These are phyloP conservation scores for Cyberlindnera xishuangbannaensis DNA, from an alignment of 805 yeast genomes.

Conservation along the genomic window DNA sequence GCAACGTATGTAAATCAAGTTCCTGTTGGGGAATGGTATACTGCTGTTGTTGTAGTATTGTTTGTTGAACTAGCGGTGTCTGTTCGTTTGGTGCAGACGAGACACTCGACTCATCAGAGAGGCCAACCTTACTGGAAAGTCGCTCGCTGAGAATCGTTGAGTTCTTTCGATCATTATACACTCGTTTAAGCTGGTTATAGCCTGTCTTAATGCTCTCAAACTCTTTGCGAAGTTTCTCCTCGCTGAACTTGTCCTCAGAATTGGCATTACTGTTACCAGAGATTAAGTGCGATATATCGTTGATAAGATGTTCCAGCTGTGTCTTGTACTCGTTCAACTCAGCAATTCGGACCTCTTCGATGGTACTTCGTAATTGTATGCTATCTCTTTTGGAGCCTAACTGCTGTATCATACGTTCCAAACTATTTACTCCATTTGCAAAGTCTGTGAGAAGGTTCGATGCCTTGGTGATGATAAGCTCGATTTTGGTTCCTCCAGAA, in stretches of 20 bases:
- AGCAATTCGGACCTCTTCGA: conserved; percentile 21
- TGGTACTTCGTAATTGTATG: conserved; percentile 28
- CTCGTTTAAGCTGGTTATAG: conserved; percentile 36
- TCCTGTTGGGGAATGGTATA: conserved; percentile 40
- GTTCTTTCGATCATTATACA: conserved; percentile 44
- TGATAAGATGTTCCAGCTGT: conserved; percentile 29
- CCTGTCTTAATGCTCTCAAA: conserved; percentile 44
- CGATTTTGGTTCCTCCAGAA: conserved; percentile 15
- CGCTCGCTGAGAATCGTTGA: conserved; percentile 31
- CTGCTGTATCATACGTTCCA: conserved; percentile 43
- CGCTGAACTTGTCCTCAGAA: conserved; percentile 23
- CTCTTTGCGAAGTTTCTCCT: conserved; percentile 47
- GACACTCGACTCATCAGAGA: conserved; percentile 19
- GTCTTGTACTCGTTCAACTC: conserved; percentile 24
- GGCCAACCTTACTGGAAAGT: conserved; percentile 11
- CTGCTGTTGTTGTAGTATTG: conserved; percentile 32
- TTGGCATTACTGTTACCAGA: conserved; percentile 10
- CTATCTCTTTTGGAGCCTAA: conserved; percentile 45
- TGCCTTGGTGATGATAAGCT: conserved; percentile 21
- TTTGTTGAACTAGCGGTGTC: conserved; percentile 21
- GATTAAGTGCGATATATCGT: conserved; percentile 21
- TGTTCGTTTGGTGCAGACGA: conserved; percentile 9
- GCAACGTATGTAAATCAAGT: conserved; percentile 54
- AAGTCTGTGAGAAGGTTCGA: conserved; percentile 32
- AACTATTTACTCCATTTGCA: conserved; percentile 42